Evolutionary conservation across 2,329 filamentous ascomycete species (phyloP), one percentile per base, ranked within the genome.

Genomic region (Aotearoamyces nothofagi): DNA sequence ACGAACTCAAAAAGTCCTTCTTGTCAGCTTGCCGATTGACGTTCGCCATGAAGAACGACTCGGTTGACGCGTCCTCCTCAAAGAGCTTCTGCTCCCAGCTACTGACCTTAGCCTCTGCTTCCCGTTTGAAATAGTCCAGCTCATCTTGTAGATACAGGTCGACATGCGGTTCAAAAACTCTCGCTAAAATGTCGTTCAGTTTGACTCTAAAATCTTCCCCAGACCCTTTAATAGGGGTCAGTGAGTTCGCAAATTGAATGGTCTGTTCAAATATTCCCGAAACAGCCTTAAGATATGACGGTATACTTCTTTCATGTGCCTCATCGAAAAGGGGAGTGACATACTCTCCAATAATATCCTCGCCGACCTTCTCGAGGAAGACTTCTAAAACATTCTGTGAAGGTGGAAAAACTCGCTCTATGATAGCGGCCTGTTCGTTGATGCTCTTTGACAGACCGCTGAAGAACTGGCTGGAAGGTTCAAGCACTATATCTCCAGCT

Each of bases 31-130:
- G 84, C 15, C 90, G 70, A 48, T 87, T 94, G 46, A 96, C 73
- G 49, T 84, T 94, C 14, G 78, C 79, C 87, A 96, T 94, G 56
- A 84, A 90, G 48, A 92, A 92, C 0, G 81, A 90, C 54, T 98
- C 90, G 0, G 81, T 76, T 2, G 78, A 80, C 10, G 82, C 84
- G 40, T 93, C 86, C 54, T 94, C 81, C 43, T 92, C 87, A 0
- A 76, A 81, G 17, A 94, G 64, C 47, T 92, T 82, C 55, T 82
- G 83, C 53, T 94, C 87, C 90, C 90, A 98, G 9, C 72, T 66
- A 5, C 60, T 66, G 4, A 98, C 87, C 45, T 87, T 74, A 2
- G 65, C 60, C 35, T 87, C 78, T 9, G 81, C 82, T 37, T 76
- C 69, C 31, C 67, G 66, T 16, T 76, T 78, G 52, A 96, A 96